Evolutionary conservation across 768 basidiomycete species (phyloP), one percentile per base, ranked within the genome.

Genomic region (Rhizopogon salebrosus): DNA sequence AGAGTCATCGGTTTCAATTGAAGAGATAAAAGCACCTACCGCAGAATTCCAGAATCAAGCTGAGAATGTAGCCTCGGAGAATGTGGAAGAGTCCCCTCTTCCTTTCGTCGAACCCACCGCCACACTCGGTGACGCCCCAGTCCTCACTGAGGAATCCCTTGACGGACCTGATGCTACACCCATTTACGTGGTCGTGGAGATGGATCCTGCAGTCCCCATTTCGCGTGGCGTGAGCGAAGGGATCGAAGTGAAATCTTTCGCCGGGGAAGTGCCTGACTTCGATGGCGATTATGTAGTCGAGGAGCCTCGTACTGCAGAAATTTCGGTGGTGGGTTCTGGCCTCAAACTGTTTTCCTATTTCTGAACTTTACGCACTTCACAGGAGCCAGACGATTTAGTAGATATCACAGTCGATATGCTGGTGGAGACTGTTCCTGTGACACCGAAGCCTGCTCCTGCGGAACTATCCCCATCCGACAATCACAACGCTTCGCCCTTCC

Each of bases 401-500:
- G 20, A 7, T 20, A 31, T 5, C 14, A 4, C 14, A 16, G 31
- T 46, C 4, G 22, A 23, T 5, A 5, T 34, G 14, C 9, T 31
- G n/a, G 31, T 2, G 29, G 45, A 34, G 22, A 46, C 20, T 16
- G 45, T 34, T 34, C 20, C 31, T 34, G 22, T 23, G 14, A 46
- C 22, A 34, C 20, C 45, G 9, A 46, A n/a, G 20, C 9, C 14
- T 46, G 7, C 45, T 14, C 22, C 31, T 46, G 31, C 16, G 14
- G 31, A 46, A 46, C 22, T 1, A 22, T n/a, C 31, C 20, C 23
- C 45, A 46, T 46, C 10, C 31, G 29, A 45, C 9, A 22, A 49
- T 16, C 42, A 26, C 23, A 50, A 26, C 4, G 8, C 11, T 16
- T 40, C 49, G 7, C 16, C 13, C 43, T 46, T 51, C 42, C 72